phyloP scores from a whole-genome alignment of 2,329 filamentous ascomycete species.

The Ascochyta koolunga region DNA sequence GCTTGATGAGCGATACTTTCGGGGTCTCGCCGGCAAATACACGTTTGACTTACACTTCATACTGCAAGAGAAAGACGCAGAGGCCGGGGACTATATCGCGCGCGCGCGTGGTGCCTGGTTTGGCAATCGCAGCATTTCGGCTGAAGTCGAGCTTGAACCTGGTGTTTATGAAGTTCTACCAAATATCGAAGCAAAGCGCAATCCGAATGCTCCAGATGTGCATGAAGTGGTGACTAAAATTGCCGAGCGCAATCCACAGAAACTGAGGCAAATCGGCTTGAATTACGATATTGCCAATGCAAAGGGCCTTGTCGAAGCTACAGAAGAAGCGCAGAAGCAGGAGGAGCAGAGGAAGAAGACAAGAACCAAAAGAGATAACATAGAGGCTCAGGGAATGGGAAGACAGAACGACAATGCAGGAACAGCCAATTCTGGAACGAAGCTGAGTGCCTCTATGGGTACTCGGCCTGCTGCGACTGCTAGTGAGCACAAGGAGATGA shows the following conservation, averaged over 20 bases:
- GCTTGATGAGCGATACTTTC: slow-evolving; percentile 65
- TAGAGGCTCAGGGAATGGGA: slow-evolving; percentile 40
- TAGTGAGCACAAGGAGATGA: background rate
- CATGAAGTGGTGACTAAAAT: slow-evolving; percentile 65
- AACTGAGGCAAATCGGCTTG: slow-evolving; percentile 68
- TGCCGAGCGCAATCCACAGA: slow-evolving; percentile 50
- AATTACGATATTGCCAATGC: slow-evolving; percentile 74
- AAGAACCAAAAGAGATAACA: slow-evolving; percentile 40
- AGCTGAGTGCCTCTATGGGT: background rate
- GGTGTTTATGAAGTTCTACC: slow-evolving; percentile 77
- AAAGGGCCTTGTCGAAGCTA: slow-evolving; percentile 62
- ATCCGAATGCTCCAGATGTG: slow-evolving; percentile 56
- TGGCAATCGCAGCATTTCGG: slow-evolving; percentile 75
- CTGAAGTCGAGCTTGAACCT: slow-evolving; percentile 74
- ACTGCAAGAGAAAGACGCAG: slow-evolving; percentile 57
- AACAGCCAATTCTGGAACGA: background rate
- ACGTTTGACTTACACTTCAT: slow-evolving; percentile 63
- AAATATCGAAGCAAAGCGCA: slow-evolving; percentile 70
- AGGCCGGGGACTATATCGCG: slow-evolving; percentile 60
- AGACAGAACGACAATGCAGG: slow-evolving; percentile 5
- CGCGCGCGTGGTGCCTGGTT: slow-evolving; percentile 57
- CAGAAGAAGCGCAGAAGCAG: slow-evolving; percentile 54
- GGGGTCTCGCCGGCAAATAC: slow-evolving; percentile 62
- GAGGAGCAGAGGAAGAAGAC: slow-evolving; percentile 44
- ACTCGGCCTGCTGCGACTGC: background rate